Conservation (phyloP, 495 filamentous ascomycete genomes). For the Hyaloscypha finlandica region DNA sequence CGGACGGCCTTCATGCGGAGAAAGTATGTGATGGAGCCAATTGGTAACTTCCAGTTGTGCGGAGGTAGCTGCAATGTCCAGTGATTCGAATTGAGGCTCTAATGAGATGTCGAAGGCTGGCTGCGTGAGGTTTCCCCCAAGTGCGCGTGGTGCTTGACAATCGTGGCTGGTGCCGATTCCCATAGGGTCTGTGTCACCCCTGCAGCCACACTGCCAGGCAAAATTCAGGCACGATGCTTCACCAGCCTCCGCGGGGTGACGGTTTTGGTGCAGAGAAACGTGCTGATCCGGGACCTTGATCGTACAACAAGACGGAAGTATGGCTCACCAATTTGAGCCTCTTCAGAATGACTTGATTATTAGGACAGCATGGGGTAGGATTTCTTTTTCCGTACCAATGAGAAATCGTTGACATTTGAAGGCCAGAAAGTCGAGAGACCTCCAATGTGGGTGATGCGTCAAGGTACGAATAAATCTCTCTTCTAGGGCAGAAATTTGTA, state of each 20-base stretch:
- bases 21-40: not conserved
- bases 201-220: not conserved
- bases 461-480: slow-evolving; percentile 58
- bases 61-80: not conserved
- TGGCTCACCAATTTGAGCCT: slow-evolving; percentile 70
- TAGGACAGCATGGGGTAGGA: slow-evolving; percentile 80
- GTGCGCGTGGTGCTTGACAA: not conserved
- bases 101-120: not conserved
- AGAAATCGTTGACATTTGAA: slow-evolving; percentile 39
- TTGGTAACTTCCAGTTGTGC: not conserved
- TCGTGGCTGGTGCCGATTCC: not conserved
- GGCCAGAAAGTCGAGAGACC: slow-evolving; percentile 88
- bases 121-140: not conserved
- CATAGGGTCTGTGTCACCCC: not conserved
- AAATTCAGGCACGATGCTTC: not conserved
- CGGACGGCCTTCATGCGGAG: not conserved
- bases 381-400: not conserved
- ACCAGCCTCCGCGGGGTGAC: not conserved
- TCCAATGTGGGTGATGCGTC: slow-evolving; percentile 98
- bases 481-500: slow-evolving; percentile 5
- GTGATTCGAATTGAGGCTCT: not conserved
- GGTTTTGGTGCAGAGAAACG: not conserved
- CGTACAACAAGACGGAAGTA: slow-evolving; percentile 28
- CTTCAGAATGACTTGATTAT: slow-evolving; percentile 90
- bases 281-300: not conserved